These are phyloP conservation scores for Gossypium schwendimanii DNA, from an alignment of 441 rosid genomes.

Conservation along the genomic window DNA sequence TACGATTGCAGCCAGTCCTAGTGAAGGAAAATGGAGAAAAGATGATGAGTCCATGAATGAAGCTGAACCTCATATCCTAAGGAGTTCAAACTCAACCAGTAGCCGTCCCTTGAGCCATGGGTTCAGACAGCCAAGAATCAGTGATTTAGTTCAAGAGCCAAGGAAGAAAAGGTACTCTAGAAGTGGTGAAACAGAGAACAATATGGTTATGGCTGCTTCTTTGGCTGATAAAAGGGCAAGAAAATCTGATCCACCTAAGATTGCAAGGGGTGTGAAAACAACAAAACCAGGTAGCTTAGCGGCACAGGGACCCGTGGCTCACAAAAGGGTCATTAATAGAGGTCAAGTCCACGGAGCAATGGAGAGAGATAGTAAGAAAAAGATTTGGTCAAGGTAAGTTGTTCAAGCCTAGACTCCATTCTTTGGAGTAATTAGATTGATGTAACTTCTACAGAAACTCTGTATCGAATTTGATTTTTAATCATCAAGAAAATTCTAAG, in stretches of 20 bases:
- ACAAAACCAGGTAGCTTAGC: conserved; percentile 31
- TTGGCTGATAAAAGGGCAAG: conserved; percentile 47
- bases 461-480: no score
- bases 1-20: conserved; percentile 36
- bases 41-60: conserved; percentile 44
- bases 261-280: conserved; percentile 41
- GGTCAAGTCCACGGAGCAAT: conserved; percentile 37
- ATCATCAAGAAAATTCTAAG: no score
- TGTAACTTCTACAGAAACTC: neutral
- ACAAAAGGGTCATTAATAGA: conserved; percentile 41
- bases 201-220: conserved; percentile 24
- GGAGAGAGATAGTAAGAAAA: conserved; percentile 62
- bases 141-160: conserved; percentile 26
- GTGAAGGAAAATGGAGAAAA: conserved; percentile 34
- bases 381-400: conserved; percentile 58
- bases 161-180: conserved; percentile 68
- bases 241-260: conserved; percentile 73
- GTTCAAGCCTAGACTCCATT: neutral
- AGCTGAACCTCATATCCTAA: conserved; percentile 45
- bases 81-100: conserved; percentile 47
- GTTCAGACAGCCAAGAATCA: conserved; percentile 30
- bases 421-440: neutral
- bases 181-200: conserved; percentile 71
- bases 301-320: conserved; percentile 32
- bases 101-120: conserved; percentile 37